phyloP scores from a whole-genome alignment of 345 rosid species.

The Crucihimalaya himalaica region DNA sequence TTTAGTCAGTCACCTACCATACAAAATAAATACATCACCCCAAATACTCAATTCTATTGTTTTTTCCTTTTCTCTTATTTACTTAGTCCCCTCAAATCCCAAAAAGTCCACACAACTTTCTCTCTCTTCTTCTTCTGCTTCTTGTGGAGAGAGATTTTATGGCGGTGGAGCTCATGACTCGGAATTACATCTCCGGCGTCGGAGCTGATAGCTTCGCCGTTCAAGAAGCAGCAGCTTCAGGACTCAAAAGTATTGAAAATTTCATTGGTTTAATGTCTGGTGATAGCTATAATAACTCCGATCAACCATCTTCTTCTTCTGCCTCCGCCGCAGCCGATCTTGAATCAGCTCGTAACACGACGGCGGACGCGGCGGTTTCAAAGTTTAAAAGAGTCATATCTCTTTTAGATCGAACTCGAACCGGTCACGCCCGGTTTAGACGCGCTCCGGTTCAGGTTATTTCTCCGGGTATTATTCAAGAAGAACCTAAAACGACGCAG shows the following conservation, averaged over 20 bases:
- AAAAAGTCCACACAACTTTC: conserved; percentile 29
- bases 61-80: neutral
- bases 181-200: conserved; percentile 40
- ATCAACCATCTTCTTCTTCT: conserved; percentile 40
- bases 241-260: conserved; percentile 75
- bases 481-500: conserved; percentile 51
- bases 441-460: conserved; percentile 67
- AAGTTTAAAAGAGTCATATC: conserved; percentile 86
- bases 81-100: conserved; percentile 23
- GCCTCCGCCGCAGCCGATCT: conserved; percentile 40
- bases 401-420: conserved; percentile 74
- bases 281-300: conserved; percentile 33
- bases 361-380: conserved; percentile 73
- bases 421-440: conserved; percentile 95
- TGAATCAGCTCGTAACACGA: conserved; percentile 56
- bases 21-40: neutral
- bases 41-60: neutral
- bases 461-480: conserved; percentile 13
- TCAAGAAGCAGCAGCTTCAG: conserved; percentile 88
- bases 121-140: neutral
- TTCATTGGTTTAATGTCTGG: conserved; percentile 70
- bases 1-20: conserved; percentile 38
- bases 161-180: conserved; percentile 46
- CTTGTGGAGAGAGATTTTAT: conserved; percentile 13
- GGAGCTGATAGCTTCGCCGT: conserved; percentile 50